phyloP scores from a whole-genome alignment of 2,329 filamentous ascomycete species.

The Phoma sp. region DNA sequence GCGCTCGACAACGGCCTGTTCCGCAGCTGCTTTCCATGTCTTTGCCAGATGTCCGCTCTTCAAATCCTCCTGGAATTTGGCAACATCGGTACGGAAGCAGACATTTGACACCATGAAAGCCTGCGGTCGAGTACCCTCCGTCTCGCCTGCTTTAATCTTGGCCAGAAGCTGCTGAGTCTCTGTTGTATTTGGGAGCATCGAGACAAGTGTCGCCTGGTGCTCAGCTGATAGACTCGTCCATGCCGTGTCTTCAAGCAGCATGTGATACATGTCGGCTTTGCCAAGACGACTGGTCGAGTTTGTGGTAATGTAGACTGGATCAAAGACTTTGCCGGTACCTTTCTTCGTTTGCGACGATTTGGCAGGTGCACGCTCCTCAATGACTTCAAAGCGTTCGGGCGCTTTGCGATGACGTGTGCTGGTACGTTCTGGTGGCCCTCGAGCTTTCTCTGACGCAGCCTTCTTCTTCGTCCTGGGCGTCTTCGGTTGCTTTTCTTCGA shows the following conservation, averaged over 20 bases:
- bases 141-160: slow-evolving; percentile 23
- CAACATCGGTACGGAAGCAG: slow-evolving; percentile 61
- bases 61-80: slow-evolving; percentile 64
- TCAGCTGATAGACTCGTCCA: slow-evolving; percentile 38
- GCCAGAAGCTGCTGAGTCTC: slow-evolving; percentile 26
- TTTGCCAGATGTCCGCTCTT: slow-evolving; percentile 63
- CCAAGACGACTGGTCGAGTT: slow-evolving; percentile 39
- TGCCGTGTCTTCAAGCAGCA: slow-evolving; percentile 39
- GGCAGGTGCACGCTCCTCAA: slow-evolving; percentile 15
- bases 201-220: slow-evolving; percentile 32
- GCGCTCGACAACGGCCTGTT: slow-evolving; percentile 60
- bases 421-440: slow-evolving; percentile 17
- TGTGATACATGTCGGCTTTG: slow-evolving; percentile 45
- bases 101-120: slow-evolving; percentile 45
- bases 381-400: slow-evolving; percentile 31
- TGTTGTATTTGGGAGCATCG: slow-evolving; percentile 30
- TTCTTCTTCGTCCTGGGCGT: slow-evolving; percentile 17
- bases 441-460: slow-evolving; percentile 11
- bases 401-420: slow-evolving; percentile 40
- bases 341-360: slow-evolving; percentile 21
- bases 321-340: slow-evolving; percentile 32
- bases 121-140: slow-evolving; percentile 27
- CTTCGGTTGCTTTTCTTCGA: background rate
- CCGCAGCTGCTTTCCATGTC: slow-evolving; percentile 64
- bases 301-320: slow-evolving; percentile 42